Conservation (phyloP, 768 basidiomycete species). For the Agaricus subrufescens region DNA sequence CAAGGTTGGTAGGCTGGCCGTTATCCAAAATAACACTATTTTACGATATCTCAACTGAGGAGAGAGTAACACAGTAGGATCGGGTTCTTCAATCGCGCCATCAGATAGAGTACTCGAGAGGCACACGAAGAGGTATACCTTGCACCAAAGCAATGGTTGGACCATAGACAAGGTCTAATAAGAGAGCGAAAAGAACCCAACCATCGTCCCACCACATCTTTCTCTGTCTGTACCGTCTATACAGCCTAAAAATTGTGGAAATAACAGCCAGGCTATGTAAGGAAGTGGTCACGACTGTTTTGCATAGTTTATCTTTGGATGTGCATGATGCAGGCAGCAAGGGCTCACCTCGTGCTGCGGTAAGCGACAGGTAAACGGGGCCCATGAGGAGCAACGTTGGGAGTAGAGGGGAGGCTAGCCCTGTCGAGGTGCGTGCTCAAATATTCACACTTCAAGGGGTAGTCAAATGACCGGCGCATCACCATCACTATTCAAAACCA, state of each 20-base stretch:
- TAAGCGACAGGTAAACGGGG: no score
- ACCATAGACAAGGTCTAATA: neutral
- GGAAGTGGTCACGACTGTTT: neutral
- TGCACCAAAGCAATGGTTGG: neutral
- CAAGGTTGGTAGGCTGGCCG: neutral
- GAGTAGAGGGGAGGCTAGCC: no score
- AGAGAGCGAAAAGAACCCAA: neutral
- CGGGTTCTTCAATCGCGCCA: no score
- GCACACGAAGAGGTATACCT: neutral
- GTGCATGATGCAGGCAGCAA: no score
- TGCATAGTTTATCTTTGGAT: no score
- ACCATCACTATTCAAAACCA: no score
- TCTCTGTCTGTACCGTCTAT: neutral
- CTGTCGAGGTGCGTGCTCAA: no score
- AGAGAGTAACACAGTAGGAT: neutral
- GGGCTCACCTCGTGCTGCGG: no score
- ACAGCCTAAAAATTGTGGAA: conserved; percentile 2
- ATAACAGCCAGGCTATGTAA: conserved; percentile 1
- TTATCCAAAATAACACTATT: conserved; percentile 3
- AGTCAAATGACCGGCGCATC: no score
- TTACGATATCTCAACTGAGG: neutral
- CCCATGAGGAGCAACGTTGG: no score
- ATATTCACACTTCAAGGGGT: no score
- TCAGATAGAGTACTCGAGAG: no score
- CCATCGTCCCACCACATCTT: conserved; percentile 9